A percentile compares a stretch with the other conserved stretches of the same genome.
Conservation (phyloP, 2,329 filamentous ascomycete genomes). For the Ophiostoma montium region DNA sequence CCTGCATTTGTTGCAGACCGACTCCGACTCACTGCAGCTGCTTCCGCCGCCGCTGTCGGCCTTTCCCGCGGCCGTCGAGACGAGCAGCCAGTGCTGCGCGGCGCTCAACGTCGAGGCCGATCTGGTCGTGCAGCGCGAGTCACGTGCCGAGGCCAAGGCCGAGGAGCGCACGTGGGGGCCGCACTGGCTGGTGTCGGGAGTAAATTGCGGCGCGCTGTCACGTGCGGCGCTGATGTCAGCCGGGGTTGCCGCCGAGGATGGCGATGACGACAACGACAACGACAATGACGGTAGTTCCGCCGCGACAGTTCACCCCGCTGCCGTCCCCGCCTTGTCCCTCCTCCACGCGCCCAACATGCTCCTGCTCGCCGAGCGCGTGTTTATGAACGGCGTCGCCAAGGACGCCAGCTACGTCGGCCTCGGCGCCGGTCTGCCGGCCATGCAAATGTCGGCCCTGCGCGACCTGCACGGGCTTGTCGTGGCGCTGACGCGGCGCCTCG, state of each 20-base stretch:
- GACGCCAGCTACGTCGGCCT: conserved; percentile 55
- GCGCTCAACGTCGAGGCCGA: conserved; percentile 57
- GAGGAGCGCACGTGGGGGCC: conserved; percentile 49
- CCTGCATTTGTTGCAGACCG: conserved; percentile 44
- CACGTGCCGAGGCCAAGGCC: conserved; percentile 42
- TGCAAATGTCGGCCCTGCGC: conserved; percentile 60
- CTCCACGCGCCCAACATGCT: conserved; percentile 49
- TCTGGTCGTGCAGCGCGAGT: conserved; percentile 48
- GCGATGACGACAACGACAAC: not conserved
- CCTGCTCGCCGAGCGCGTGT: conserved; percentile 47
- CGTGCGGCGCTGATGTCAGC: conserved; percentile 5
- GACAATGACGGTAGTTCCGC: not conserved
- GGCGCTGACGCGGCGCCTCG: conserved; percentile 54
- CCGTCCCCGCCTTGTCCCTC: conserved; percentile 36
- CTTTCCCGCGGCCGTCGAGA: conserved; percentile 55
- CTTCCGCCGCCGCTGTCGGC: conserved; percentile 35
- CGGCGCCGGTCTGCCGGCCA: conserved; percentile 43
- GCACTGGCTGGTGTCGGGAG: conserved; percentile 49
- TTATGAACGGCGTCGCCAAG: conserved; percentile 56
- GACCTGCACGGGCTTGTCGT: conserved; percentile 59
- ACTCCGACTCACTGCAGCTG: too few relatives aligned
- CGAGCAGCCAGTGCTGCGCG: conserved; percentile 49
- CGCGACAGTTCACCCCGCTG: too few relatives aligned
- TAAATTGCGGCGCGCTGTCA: conserved; percentile 12
- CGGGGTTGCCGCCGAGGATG: not conserved